Evolutionary conservation across 1,284 basidiomycete species (phyloP), one percentile per base, ranked within the genome.

Genomic region (Ustilago crameri): DNA sequence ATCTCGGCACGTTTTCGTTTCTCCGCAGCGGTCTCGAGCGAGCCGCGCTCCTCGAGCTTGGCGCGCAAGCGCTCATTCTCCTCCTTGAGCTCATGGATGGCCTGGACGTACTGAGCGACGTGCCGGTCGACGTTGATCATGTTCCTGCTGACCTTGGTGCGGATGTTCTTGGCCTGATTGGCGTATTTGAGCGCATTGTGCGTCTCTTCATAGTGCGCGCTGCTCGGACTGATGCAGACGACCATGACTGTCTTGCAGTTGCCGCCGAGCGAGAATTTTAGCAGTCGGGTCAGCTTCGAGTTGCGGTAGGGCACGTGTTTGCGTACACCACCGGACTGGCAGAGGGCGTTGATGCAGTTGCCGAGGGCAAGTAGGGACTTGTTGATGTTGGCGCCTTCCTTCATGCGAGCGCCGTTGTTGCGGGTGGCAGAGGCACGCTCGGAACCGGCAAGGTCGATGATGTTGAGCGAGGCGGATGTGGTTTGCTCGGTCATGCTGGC

Each of bases 21-120:
- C 92, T 91, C 27, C 5, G 70, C 71, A 5, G 79, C 80, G 27
- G 79, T 79, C 51, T 82, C 79, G 51, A 83, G 57, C 42, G 82
- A 81, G 15, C 75, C 79, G 30, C 81, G 81, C 24, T 89, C 91
- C 5, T 90, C 88, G 46, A 96, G 86, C 84, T 91, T 92, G 34
- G 88, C 88, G 83, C 95, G 94, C 70, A 98, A 88, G 75, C 95
- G 91, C 24, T 89, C 87, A 56, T 93, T 89, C 83, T 94, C 91
- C 44, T 87, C 84, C 78, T 93, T 93, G 69, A 94, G 89, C 57
- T 91, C 86, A 82, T 92, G 93, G 79, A 98, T 97, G 52, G 93
- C 92, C 84, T 94, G 91, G 32, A 97, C 91, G 65, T 85, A 84
- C 62, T 84, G 80, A 0, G 77, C 80, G 1, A 83, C 81, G 55